Evolutionary conservation across 2,329 filamentous ascomycete genomes (phyloP), one percentile per base, ranked within the genome.

Genomic region (Dothidotthia symphoricarpi): DNA sequence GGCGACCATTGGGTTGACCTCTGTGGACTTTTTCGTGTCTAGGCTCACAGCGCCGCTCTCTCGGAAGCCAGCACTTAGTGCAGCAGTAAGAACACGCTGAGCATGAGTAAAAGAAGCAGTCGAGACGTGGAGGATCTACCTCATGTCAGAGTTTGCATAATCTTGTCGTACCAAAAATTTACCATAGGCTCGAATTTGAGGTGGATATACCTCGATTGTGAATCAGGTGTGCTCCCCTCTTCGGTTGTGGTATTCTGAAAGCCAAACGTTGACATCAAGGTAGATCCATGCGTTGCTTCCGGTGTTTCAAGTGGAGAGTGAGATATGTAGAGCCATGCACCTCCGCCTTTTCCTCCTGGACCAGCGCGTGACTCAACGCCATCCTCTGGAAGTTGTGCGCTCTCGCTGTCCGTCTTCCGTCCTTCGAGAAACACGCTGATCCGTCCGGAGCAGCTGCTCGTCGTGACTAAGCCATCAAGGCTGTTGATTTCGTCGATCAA

Each of bases 171-270:
- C 27, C 24, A 6, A 16, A 6, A 41, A 36, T 81, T 62, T 76
- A 95, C 90, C 88, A 96, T 89, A 4, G 90, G 88, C 64, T 96
- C 90, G 60, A 94, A 96, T 67, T 95, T 93, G 69, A 95, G 86
- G 66, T 91, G 88, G 34, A 95, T 74, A 45, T 75, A 72, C 39
- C 74, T 67, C 45, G 60, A 53, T 13, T 75, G 29, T 14, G 43
- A 33, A 17, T 32, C 37, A 29, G 50, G 36, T n/a, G 19, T 28
- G 25, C 11, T 33, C 3, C 45, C 30, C 10, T 28, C 26, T 8
- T 31, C 25, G 26, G 27, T 33, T 12, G 36, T 28, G 12, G 37
- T 17, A 4, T 38, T 36, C 12, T 45, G 28, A 15, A 64, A 78
- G 67, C 57, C 77, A 73, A 55, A 69, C 13, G 43, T 34, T 16